Conservation (phyloP, 805 yeast genomes). For the Candida methanosorbosa region DNA sequence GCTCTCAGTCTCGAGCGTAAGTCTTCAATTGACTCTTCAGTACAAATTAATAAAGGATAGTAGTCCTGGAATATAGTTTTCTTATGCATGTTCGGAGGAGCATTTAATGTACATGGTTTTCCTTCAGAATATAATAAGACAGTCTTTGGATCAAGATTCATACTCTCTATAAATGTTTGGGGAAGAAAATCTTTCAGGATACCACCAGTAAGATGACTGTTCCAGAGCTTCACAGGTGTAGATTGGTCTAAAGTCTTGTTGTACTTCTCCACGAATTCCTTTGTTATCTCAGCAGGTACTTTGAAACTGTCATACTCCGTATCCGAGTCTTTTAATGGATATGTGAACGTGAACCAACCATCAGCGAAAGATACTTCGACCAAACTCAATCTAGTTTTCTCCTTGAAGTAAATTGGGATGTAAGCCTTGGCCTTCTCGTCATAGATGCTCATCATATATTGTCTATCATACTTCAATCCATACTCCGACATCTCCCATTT, state of each 20-base stretch:
- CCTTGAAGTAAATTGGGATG: conserved; percentile 9
- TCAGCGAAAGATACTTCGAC: conserved; percentile 8
- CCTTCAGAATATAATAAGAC: conserved; percentile 18
- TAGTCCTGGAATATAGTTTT: conserved; percentile 23
- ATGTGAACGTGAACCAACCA: conserved; percentile 12
- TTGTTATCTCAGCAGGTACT: conserved; percentile 13
- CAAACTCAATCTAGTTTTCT: conserved; percentile 7
- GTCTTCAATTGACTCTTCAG: conserved; percentile 12
- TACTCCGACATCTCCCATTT: conserved; percentile 18
- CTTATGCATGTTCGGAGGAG: conserved; percentile 13
- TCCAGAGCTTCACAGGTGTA: conserved; percentile 13
- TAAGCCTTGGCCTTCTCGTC: conserved; percentile 7
- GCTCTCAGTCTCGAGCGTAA: conserved; percentile 6
- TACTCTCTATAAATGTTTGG: conserved; percentile 7
- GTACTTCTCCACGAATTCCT: conserved; percentile 7
- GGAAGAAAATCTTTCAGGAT: conserved; percentile 14
- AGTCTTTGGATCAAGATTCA: conserved; percentile 12
- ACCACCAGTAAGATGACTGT: conserved; percentile 10
- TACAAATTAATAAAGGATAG: conserved; percentile 19
- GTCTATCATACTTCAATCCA: conserved; percentile 22
- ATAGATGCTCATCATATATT: conserved; percentile 14
- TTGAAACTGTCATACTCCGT: not conserved
- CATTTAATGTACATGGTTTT: conserved; percentile 12
- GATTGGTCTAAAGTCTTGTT: not conserved
- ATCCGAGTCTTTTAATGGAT: conserved; percentile 5